Percentiles rank a stretch among this genome's conserved stretches.
These are phyloP conservation scores for Phytopythium delawarense DNA, from an alignment of 352 stramenopile species.

Conservation along the genomic window DNA sequence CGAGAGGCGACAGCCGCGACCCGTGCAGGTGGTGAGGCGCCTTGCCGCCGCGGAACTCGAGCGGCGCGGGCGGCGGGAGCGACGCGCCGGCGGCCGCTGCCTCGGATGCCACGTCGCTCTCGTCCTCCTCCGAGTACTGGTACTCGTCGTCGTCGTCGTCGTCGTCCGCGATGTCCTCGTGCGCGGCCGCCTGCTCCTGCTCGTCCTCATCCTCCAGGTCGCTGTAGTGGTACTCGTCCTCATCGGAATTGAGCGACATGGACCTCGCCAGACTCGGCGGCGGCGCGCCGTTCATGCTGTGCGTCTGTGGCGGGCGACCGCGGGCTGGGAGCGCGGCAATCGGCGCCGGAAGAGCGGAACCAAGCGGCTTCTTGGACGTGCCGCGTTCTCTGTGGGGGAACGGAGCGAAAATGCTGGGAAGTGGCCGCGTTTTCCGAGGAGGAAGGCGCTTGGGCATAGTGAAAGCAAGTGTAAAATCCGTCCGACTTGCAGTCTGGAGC, in stretches of 20 bases:
- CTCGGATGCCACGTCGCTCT: constrained; percentile 25
- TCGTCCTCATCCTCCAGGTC: constrained; percentile 66
- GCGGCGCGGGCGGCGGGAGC: constrained; percentile 5
- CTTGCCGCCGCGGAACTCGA: constrained; percentile 22
- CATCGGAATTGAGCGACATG: constrained; percentile 59
- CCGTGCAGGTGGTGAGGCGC: constrained; percentile 20
- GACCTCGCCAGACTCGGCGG: constrained; percentile 6
- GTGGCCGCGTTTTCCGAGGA: too few relatives aligned
- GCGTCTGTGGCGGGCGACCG: too few relatives aligned
- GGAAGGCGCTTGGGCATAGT: neutral
- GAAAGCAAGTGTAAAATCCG: neutral
- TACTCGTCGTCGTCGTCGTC: constrained; percentile 55
- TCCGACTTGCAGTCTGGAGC: neutral
- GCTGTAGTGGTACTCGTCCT: constrained; percentile 84
- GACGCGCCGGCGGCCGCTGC: constrained; percentile 9
- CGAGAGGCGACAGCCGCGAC: constrained; percentile 31
- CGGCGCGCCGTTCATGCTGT: neutral
- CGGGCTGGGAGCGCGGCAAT: neutral
- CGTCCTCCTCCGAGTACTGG: constrained; percentile 67
- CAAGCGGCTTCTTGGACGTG: neutral
- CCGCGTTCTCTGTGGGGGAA: neutral
- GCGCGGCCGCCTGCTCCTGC: constrained; percentile 9
- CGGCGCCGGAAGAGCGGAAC: too few relatives aligned
- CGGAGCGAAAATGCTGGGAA: constrained; percentile 3
- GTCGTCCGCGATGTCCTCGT: constrained; percentile 17